Conservation (phyloP, 192 early-diverging fungal species). For the Diversispora eburnea region DNA sequence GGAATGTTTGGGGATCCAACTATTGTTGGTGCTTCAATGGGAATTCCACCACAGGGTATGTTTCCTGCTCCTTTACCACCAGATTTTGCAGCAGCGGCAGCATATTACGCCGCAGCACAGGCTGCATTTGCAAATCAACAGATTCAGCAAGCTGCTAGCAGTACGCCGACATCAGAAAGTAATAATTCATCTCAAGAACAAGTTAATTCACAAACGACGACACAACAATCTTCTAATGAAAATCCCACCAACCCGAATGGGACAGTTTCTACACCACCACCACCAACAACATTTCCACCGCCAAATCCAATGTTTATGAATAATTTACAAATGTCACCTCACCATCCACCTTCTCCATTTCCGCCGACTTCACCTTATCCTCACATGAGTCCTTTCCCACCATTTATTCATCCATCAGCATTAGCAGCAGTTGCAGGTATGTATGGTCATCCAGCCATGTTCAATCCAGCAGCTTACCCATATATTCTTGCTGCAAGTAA, state of each 20-base stretch:
- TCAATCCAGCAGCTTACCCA: constrained; percentile 23
- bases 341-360: constrained; percentile 26
- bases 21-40: constrained; percentile 8
- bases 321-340: constrained; percentile 29
- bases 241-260: neutral
- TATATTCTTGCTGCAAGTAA: constrained; percentile 24
- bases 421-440: constrained; percentile 30
- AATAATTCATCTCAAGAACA: constrained; percentile 15
- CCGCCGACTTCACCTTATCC: constrained; percentile 26
- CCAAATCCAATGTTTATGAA: constrained; percentile 30
- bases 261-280: neutral
- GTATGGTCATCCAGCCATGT: constrained; percentile 30
- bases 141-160: constrained; percentile 11
- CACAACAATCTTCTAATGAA: constrained; percentile 1
- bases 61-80: constrained; percentile 28
- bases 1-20: constrained; percentile 40
- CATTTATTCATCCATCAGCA: constrained; percentile 26
- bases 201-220: constrained; percentile 7
- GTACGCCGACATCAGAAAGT: constrained; percentile 21
- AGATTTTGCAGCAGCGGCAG: constrained; percentile 34
- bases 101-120: constrained; percentile 19
- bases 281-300: constrained; percentile 1
- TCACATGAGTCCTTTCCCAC: constrained; percentile 28
- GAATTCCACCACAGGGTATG: constrained; percentile 25
- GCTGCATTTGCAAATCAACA: constrained; percentile 27